Evolutionary conservation across 371 early-diverging fungal genomes (phyloP), one percentile per base, ranked within the genome.

Genomic region (Gilbertella persicaria): DNA sequence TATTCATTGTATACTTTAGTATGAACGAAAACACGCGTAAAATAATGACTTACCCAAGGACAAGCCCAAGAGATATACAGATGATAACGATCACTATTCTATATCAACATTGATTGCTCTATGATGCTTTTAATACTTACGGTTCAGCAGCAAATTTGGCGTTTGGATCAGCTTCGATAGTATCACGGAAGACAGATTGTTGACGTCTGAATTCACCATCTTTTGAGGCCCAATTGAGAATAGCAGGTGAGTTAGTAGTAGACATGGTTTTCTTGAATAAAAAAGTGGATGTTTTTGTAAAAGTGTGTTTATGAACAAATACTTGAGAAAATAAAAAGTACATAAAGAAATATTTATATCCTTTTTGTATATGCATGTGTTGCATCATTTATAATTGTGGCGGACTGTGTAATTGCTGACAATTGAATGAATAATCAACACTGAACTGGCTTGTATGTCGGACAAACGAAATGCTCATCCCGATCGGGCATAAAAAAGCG

Each of bases 201-300:
- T 92, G 93, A 40, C 95, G 89, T 48, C 82, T 76, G 71, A 92
- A 95, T 63, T 91, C 90, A 50, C 96, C 96, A 50, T 87, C 87
- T 45, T 85, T 79, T 40, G 80, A 77, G 43, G 90, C 85, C 93
- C 94, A 91, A 41, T 87, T 84, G 48, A 82, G 78, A 53, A 89
- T 87, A 33, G 16, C 37, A 43, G 56, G 24, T 42, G 51, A 41
- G 9, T 48, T 30, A 10, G 42, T 21, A 43, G 60, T 55, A 38
- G 60, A 50, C 51, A 49, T 60, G 5, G 35, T 43, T 38, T 28
- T 21, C 44, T 53, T 58, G 7, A 45, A 44, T 36, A 43, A 19
- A 46, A 46, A 28, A 14, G 38, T 36, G 3, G 43, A 23, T 23
- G 48, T 30, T 47, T 56, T 49, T 12, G 21, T 36, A 49, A 26